Evolutionary conservation across 2,329 filamentous ascomycete genomes (phyloP).

Genomic region (Biscogniauxia marginata): DNA sequence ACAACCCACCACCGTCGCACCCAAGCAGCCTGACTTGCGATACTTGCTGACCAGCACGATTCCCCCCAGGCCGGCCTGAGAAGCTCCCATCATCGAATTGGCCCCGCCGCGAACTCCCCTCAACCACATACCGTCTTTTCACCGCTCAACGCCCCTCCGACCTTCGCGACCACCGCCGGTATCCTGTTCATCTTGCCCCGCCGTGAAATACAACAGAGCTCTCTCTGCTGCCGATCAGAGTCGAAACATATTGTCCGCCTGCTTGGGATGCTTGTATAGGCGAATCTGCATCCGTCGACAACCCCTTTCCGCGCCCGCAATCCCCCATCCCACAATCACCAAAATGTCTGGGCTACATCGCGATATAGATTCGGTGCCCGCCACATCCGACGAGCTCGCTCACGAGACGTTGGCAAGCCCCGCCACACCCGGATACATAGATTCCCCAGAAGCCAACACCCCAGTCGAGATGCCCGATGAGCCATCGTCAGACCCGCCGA

Average conservation of each 20-base stretch:
- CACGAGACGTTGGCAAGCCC: constrained; percentile 36
- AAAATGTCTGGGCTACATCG: constrained; percentile 16
- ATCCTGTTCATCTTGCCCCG: not conserved
- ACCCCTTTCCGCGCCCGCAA: not conserved
- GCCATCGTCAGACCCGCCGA: constrained; percentile 36
- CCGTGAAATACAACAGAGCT: not conserved
- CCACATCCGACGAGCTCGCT: constrained; percentile 45
- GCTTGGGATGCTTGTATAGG: not conserved
- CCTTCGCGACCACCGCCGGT: not conserved
- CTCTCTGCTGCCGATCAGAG: too few relatives aligned
- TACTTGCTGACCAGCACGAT: not conserved
- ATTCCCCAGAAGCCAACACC: constrained; percentile 48
- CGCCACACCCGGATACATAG: constrained; percentile 44
- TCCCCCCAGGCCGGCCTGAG: not conserved
- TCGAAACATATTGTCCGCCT: not conserved
- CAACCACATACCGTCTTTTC: not conserved
- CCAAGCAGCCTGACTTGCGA: not conserved
- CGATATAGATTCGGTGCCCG: constrained; percentile 38
- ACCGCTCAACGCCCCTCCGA: not conserved
- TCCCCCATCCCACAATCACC: constrained; percentile 3
- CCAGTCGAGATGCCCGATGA: constrained; percentile 43
- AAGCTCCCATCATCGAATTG: not conserved
- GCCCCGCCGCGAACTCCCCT: not conserved
- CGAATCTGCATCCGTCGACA: not conserved
- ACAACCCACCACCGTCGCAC: not conserved